Percentiles rank a stretch among this genome's conserved stretches.
Evolutionary conservation across 805 yeast species (phyloP).

Genomic region (Candida sakaeoensis): DNA sequence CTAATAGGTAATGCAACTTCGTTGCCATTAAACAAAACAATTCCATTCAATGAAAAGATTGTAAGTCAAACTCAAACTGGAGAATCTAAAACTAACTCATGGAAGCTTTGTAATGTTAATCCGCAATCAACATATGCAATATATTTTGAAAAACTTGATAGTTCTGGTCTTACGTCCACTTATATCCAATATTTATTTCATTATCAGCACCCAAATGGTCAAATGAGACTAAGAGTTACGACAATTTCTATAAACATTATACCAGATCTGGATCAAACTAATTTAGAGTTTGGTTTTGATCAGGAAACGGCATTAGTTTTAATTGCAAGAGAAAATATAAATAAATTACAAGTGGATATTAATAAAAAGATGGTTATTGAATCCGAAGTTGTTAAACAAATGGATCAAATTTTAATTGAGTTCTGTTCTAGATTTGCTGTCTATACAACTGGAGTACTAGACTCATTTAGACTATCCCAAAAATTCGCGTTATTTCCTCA

Average conservation of each 20-base stretch:
- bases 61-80: slow-evolving; percentile 40
- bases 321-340: slow-evolving; percentile 52
- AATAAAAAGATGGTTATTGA: slow-evolving; percentile 13
- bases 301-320: slow-evolving; percentile 68
- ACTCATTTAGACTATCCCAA: slow-evolving; percentile 48
- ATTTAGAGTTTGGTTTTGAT: slow-evolving; percentile 51
- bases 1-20: slow-evolving; percentile 62
- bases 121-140: slow-evolving; percentile 59
- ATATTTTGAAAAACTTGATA: slow-evolving; percentile 49
- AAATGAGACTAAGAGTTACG: slow-evolving; percentile 57
- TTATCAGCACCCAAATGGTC: slow-evolving; percentile 61
- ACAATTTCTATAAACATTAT: slow-evolving; percentile 47
- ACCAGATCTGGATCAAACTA: slow-evolving; percentile 36
- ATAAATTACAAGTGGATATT: slow-evolving; percentile 28
- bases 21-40: slow-evolving; percentile 26
- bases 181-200: slow-evolving; percentile 54
- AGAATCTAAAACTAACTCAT: slow-evolving; percentile 49
- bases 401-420: slow-evolving; percentile 29
- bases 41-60: slow-evolving; percentile 11
- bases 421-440: slow-evolving; percentile 35
- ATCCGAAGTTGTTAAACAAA: slow-evolving; percentile 39
- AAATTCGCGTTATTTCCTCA: slow-evolving; percentile 58
- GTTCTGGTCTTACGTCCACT: slow-evolving; percentile 23
- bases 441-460: slow-evolving; percentile 44
- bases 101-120: slow-evolving; percentile 55